Conservation (phyloP, 768 basidiomycete species). For the Daedaleopsis nitida region DNA sequence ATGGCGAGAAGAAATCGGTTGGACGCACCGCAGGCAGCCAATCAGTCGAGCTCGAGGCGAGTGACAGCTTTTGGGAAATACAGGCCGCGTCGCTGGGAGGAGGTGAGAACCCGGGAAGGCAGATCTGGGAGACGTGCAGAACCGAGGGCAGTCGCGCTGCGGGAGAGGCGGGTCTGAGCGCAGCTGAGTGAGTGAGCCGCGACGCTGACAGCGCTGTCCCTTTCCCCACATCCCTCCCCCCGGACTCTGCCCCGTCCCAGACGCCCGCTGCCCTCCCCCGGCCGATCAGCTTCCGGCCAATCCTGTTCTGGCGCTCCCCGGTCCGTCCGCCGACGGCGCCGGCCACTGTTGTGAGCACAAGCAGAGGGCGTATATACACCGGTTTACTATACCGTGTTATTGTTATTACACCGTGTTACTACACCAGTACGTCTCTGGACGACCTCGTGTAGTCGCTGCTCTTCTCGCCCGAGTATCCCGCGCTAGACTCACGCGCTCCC, state of each 20-base stretch:
- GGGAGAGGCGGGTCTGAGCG: not conserved
- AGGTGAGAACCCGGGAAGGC: not conserved
- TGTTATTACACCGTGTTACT: too few species aligned
- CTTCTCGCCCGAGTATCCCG: not conserved
- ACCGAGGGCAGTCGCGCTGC: not conserved
- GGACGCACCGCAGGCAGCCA: slow-evolving; percentile 17
- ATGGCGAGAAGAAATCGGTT: slow-evolving; percentile 17
- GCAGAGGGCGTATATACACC: too few species aligned
- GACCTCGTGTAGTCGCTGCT: not conserved
- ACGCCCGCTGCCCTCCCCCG: not conserved
- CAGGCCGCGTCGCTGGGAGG: not conserved
- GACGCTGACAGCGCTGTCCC: not conserved
- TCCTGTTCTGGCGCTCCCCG: not conserved
- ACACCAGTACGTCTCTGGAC: too few species aligned
- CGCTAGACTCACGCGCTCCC: not conserved
- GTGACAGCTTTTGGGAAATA: not conserved
- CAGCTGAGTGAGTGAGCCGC: not conserved
- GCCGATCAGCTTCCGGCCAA: slow-evolving; percentile 5
- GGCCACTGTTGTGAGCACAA: too few species aligned
- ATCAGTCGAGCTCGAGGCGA: slow-evolving; percentile 10
- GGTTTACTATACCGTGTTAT: too few species aligned
- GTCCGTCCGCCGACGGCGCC: not conserved
- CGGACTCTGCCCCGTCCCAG: not conserved
- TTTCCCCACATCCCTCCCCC: slow-evolving; percentile 10
- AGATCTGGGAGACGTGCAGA: not conserved